These are phyloP conservation scores for Ceratobasidium papillatum DNA, from an alignment of 1,284 basidiomycete genomes.

Conservation along the genomic window DNA sequence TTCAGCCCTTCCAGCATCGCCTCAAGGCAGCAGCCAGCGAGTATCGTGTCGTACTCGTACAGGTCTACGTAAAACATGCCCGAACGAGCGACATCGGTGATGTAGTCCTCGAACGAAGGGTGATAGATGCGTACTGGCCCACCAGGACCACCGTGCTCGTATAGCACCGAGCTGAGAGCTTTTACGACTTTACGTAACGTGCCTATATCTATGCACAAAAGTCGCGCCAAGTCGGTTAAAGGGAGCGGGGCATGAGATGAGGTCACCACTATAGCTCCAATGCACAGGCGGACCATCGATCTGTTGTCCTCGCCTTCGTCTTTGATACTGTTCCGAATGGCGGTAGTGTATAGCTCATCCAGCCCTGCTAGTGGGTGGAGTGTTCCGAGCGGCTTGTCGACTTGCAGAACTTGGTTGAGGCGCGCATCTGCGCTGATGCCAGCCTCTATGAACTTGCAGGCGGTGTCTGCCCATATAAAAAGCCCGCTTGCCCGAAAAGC, in stretches of 20 bases:
- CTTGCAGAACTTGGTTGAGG: not conserved
- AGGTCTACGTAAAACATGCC: not conserved
- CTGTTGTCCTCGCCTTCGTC: conserved; percentile 8
- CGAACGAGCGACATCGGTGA: conserved; percentile 6
- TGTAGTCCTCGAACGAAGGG: conserved; percentile 27
- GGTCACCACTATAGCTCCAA: not conserved
- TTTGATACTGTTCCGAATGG: not conserved
- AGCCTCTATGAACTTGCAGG: too few relatives aligned
- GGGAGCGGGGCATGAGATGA: not conserved
- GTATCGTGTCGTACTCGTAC: not conserved
- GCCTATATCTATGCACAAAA: not conserved
- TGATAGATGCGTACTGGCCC: conserved; percentile 33
- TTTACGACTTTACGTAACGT: not conserved
- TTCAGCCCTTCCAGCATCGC: not conserved
- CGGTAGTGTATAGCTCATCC: not conserved
- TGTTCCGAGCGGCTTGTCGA: not conserved
- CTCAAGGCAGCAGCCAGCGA: conserved; percentile 1
- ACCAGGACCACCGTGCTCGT: not conserved
- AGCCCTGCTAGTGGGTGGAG: not conserved
- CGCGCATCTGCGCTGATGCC: not conserved
- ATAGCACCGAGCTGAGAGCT: conserved; percentile 17
- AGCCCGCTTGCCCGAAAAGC: conserved; percentile 7
- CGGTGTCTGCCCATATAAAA: conserved; percentile 36
- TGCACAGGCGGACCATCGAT: not conserved
- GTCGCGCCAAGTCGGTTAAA: not conserved